phyloP scores from a whole-genome alignment of 139 green algal genomes.

The Eudorina sp. region DNA sequence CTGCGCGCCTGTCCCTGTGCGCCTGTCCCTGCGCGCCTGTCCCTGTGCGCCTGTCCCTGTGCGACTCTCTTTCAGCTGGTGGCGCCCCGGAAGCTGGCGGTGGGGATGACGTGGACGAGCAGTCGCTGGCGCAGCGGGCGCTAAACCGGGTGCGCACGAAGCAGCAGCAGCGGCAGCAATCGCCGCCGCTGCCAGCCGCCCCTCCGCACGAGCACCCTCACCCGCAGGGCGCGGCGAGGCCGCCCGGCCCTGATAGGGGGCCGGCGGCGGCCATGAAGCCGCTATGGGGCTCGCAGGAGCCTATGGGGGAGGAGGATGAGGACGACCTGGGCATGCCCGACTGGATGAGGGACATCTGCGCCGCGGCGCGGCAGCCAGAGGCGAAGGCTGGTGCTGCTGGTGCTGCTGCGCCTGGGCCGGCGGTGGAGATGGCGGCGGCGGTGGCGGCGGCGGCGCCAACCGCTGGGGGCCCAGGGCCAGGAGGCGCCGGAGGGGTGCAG shows the following conservation, averaged over 20 bases:
- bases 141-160: not conserved
- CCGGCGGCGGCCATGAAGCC: not conserved
- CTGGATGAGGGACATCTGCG: not conserved
- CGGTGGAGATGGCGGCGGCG: not conserved
- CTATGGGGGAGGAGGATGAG: not conserved
- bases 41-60: too few relatives aligned
- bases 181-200: not conserved
- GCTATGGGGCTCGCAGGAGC: not conserved
- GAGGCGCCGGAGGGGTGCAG: too few relatives aligned
- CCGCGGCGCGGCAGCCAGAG: not conserved
- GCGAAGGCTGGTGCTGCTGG: too few relatives aligned
- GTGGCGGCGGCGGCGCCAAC: not conserved
- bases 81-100: too few relatives aligned
- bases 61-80: too few relatives aligned
- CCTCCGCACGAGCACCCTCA: not conserved
- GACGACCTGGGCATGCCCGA: not conserved
- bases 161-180: not conserved
- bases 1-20: too few relatives aligned
- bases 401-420: too few relatives aligned
- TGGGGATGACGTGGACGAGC: not conserved
- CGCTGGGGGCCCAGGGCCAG: not conserved
- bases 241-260: not conserved
- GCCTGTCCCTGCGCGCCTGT: too few relatives aligned
- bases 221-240: not conserved
- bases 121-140: constrained; percentile 8